Evolutionary conservation across 1,284 basidiomycete genomes (phyloP).

Genomic region (Schizopora paradoxa): DNA sequence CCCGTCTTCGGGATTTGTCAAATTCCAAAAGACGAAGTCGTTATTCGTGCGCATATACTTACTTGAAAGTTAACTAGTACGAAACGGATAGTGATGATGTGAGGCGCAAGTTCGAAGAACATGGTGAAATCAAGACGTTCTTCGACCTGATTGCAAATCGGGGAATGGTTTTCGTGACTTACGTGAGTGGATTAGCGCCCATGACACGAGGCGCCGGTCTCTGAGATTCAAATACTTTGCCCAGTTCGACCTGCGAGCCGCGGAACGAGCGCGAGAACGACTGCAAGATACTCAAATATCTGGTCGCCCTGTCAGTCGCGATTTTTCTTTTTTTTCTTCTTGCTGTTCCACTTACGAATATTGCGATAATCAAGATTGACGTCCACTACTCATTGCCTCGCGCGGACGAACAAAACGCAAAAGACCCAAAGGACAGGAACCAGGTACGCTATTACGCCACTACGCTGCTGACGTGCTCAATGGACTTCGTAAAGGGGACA

Average conservation of each 20-base stretch:
- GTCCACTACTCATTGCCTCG: constrained; percentile 95
- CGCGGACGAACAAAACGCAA: constrained; percentile 68
- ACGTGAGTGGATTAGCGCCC: constrained; percentile 58
- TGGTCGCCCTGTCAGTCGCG: constrained; percentile 68
- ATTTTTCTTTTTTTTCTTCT: background rate
- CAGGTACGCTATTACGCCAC: constrained; percentile 47
- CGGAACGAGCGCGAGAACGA: constrained; percentile 83
- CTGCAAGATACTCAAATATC: constrained; percentile 83
- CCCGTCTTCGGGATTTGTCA: constrained; percentile 4
- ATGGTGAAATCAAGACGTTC: constrained; percentile 94
- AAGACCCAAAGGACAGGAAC: constrained; percentile 82
- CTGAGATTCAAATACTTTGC: constrained; percentile 10
- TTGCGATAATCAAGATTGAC: constrained; percentile 65
- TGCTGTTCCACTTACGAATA: constrained; percentile 6
- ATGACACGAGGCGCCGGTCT: constrained; percentile 15
- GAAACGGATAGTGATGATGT: constrained; percentile 84
- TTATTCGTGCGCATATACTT: constrained; percentile 22
- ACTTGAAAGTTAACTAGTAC: constrained; percentile 52
- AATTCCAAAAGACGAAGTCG: constrained; percentile 13
- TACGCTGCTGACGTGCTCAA: background rate
- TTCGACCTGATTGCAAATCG: constrained; percentile 92
- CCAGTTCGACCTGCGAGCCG: constrained; percentile 87
- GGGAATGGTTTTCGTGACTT: constrained; percentile 97
- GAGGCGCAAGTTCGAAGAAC: constrained; percentile 81
- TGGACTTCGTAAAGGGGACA: constrained; percentile 58